Percentiles rank a stretch among this genome's conserved stretches.
These are phyloP conservation scores for Astrothelium subdiscretum DNA, from an alignment of 495 filamentous ascomycete genomes.

Conservation along the genomic window DNA sequence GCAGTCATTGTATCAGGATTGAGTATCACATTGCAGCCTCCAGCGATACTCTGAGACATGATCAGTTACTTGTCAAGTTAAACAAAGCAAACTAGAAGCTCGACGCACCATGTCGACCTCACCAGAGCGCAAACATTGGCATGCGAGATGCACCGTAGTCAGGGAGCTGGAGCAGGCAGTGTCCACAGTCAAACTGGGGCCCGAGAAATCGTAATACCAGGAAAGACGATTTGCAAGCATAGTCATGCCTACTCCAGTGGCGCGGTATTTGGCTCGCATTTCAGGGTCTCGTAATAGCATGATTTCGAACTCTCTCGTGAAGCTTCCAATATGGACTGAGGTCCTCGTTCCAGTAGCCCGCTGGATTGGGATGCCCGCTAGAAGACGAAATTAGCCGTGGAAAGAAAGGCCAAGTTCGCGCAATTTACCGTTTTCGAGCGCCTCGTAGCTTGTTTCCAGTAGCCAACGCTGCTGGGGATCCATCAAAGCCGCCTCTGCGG, in stretches of 20 bases:
- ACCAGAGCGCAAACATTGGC: not conserved
- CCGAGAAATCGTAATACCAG: conserved; percentile 37
- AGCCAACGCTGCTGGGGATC: conserved; percentile 8
- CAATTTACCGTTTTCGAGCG: conserved; percentile 9
- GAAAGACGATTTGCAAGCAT: conserved; percentile 42
- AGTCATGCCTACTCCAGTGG: conserved; percentile 10
- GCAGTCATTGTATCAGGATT: not conserved
- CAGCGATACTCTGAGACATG: not conserved
- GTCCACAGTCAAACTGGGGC: conserved; percentile 38
- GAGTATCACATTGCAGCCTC: not conserved
- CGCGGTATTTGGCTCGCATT: not conserved
- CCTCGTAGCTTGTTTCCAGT: conserved; percentile 3
- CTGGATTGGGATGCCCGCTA: not conserved
- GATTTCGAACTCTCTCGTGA: not conserved
- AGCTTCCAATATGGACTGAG: not conserved
- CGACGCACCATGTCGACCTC: too few relatives aligned
- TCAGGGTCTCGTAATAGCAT: not conserved
- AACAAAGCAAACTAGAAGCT: not conserved
- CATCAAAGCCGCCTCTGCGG: conserved; percentile 6
- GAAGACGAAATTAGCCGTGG: not conserved
- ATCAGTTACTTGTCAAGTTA: not conserved
- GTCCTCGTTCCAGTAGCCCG: not conserved
- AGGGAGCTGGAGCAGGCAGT: conserved; percentile 39
- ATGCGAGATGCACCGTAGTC: not conserved
- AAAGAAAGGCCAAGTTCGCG: too few relatives aligned